These are phyloP conservation scores for Aureobasidium lini DNA, from an alignment of 2,329 filamentous ascomycete genomes.

Conservation along the genomic window DNA sequence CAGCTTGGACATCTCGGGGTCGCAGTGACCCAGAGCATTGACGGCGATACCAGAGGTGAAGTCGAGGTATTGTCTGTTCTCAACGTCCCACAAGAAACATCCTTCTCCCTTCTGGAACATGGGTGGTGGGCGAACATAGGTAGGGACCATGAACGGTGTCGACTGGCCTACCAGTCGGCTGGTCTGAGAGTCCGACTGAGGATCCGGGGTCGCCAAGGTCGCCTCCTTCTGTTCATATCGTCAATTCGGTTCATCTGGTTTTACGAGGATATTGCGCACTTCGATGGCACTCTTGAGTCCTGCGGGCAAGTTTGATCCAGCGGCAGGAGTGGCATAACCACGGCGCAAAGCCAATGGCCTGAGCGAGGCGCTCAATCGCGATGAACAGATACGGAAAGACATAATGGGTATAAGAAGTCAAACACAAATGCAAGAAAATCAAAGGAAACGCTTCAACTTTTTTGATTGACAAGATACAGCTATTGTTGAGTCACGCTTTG, in stretches of 20 bases:
- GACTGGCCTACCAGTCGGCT: conserved; percentile 66
- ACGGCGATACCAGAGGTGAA: conserved; percentile 96
- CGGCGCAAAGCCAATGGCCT: conserved; percentile 17
- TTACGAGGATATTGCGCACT: conserved; percentile 21
- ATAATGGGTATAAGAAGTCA: conserved; percentile 13
- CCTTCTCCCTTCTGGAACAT: conserved; percentile 86
- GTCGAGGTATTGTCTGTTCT: conserved; percentile 84
- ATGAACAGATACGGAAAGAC: conserved; percentile 20
- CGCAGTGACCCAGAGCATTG: conserved; percentile 84
- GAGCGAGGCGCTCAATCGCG: conserved; percentile 20
- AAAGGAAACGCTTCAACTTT: neutral
- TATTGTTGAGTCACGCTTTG: neutral
- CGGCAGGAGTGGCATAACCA: conserved; percentile 32
- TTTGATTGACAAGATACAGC: neutral
- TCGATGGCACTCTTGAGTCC: conserved; percentile 35
- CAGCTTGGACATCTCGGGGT: conserved; percentile 67
- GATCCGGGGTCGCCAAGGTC: conserved; percentile 61
- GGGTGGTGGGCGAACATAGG: conserved; percentile 81
- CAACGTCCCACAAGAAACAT: conserved; percentile 81
- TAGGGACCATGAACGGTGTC: conserved; percentile 86
- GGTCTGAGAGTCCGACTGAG: conserved; percentile 64
- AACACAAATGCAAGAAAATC: neutral
- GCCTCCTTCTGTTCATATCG: conserved; percentile 36
- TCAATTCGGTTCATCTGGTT: conserved; percentile 15
- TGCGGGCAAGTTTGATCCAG: conserved; percentile 35